Conservation (phyloP, 805 yeast genomes). For the Priceomyces castillae region DNA sequence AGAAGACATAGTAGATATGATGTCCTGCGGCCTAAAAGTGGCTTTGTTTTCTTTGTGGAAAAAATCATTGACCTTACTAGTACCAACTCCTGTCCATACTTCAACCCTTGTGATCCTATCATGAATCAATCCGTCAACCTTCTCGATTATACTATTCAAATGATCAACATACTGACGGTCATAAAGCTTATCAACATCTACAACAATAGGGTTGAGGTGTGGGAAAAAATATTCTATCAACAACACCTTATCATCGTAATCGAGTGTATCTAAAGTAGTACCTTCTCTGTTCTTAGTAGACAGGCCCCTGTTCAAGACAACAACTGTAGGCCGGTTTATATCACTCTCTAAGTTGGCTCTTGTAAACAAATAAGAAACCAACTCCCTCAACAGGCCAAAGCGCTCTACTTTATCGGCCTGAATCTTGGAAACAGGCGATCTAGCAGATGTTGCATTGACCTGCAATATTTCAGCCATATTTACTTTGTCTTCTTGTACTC, state of each 20-base stretch:
- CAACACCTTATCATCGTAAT: constrained; percentile 26
- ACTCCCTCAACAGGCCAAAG: constrained; percentile 12
- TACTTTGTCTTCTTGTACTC: not conserved
- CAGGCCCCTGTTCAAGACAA: constrained; percentile 15
- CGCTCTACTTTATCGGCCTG: not conserved
- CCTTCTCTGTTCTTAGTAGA: not conserved
- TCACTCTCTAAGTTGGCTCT: constrained; percentile 36
- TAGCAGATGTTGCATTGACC: constrained; percentile 1
- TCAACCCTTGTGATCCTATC: constrained; percentile 39
- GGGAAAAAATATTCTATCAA: constrained; percentile 35
- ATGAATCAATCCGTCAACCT: constrained; percentile 23
- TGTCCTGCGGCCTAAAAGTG: constrained; percentile 15
- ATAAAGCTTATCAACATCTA: constrained; percentile 7
- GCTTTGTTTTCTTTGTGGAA: constrained; percentile 3
- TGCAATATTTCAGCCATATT: constrained; percentile 2
- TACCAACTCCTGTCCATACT: constrained; percentile 43
- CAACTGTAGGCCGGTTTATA: constrained; percentile 28
- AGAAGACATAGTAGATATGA: constrained; percentile 37
- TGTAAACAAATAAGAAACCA: constrained; percentile 25
- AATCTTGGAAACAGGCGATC: constrained; percentile 1
- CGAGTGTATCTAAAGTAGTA: constrained; percentile 22
- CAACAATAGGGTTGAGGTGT: constrained; percentile 35
- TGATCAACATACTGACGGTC: constrained; percentile 2
- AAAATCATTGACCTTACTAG: constrained; percentile 17
- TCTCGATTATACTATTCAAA: constrained; percentile 17